Base-by-base conservation (phyloP, 805 yeast species). In the Schizosaccharomyces cryophilus region DNA sequence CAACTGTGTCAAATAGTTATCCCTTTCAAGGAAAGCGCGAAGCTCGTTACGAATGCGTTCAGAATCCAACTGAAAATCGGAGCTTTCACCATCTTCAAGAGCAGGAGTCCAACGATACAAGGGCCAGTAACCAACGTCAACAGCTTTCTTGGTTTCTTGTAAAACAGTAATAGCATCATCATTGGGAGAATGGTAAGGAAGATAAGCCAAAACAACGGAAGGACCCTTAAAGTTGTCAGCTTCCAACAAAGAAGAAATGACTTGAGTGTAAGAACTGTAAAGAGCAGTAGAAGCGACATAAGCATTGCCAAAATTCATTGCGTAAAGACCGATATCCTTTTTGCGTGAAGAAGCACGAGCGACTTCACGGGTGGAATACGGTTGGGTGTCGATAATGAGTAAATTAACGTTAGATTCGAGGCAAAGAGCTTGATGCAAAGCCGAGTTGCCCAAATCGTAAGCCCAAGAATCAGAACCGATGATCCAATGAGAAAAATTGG, bases 61-160 rank as follows among this genome's bases (percentile, higher is more conserved):
- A 4, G 96, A 88, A 71, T 90, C 96, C 61, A 90, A 77, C 67
- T 80, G 80, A 77, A 90, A 90, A 60, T 71, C 70, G n/a, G 81
- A 79, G 11, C 54, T 51, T 42, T 74, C 76, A 19, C 74, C 78
- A 45, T 73, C 74, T 58, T 75, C 78, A 60, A 77, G 71, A 9
- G 70, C 65, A 62, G 96, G 95, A 66, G 87, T 78, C 73, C 78
- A 90, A 69, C 96, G 78, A 74, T 89, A 90, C 64, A 90, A 77
- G 59, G 97, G 97, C 95, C 96, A 88, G 74, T 84, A 84, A n/a
- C 97, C 97, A 42, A 88, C 75, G 67, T 87, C 96, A 58, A 90
- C 95, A 26, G 95, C 90, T 64, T 73, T 74, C 72, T 90, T 90
- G 42, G 96, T 89, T 70, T 86, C 93, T 70, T 85, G 83, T 67